Percentiles rank a stretch among this genome's conserved stretches.
phyloP scores from a whole-genome alignment of 163 green algal genomes.

The Smithsoniella earleae region DNA sequence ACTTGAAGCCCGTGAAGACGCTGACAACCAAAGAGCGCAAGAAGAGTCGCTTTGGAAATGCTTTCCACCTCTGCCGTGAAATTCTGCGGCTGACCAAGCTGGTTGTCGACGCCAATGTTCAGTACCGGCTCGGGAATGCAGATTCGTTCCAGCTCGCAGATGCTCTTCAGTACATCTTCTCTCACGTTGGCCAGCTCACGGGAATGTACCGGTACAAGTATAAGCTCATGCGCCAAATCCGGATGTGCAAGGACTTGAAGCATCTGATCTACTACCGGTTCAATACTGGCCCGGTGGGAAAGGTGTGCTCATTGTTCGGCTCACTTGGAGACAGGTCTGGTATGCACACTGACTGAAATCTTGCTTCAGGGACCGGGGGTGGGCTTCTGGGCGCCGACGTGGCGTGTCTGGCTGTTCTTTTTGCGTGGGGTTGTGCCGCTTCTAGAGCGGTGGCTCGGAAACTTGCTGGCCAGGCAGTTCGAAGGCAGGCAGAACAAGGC shows the following conservation, averaged over 20 bases:
- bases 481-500: constrained; percentile 92
- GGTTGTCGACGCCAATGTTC: constrained; percentile 97
- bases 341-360: not conserved
- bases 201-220: constrained; percentile 99
- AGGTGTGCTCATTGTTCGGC: constrained; percentile 49
- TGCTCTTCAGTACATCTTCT: constrained; percentile 98
- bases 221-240: constrained; percentile 97
- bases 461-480: constrained; percentile 97
- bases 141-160: constrained; percentile 99
- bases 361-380: constrained; percentile 73
- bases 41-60: constrained; percentile 98
- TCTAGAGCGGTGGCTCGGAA: constrained; percentile 98
- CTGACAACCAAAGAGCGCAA: constrained; percentile 99
- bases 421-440: constrained; percentile 95
- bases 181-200: constrained; percentile 98
- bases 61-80: constrained; percentile 98
- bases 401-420: constrained; percentile 99
- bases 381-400: constrained; percentile 98
- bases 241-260: constrained; percentile 97
- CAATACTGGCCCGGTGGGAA: constrained; percentile 97
- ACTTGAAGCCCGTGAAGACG: constrained; percentile 99
- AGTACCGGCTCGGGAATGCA: constrained; percentile 94
- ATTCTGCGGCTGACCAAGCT: constrained; percentile 99
- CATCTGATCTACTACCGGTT: constrained; percentile 98
- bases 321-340: no score